Percentiles rank a stretch among this genome's conserved stretches.
phyloP scores from a whole-genome alignment of 371 early-diverging fungal species.

The Mucor mucedo region DNA sequence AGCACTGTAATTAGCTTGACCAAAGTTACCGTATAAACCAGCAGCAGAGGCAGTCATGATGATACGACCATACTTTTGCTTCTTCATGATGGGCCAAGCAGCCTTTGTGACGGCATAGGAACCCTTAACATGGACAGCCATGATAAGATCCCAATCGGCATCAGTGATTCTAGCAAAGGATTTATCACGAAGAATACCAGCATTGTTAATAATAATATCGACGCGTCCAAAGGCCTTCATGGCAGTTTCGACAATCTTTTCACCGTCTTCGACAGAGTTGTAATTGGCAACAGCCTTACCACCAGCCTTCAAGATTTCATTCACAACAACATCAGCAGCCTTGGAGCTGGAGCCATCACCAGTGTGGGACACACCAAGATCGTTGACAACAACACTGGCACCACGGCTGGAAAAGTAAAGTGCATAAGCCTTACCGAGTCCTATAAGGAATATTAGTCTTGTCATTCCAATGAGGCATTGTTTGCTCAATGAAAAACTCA shows the following conservation, averaged over 20 bases:
- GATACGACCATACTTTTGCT: slow-evolving; percentile 92
- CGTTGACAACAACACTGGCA: slow-evolving; percentile 89
- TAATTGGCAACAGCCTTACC: slow-evolving; percentile 98
- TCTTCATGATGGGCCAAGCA: slow-evolving; percentile 94
- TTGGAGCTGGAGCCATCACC: slow-evolving; percentile 77
- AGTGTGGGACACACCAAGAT: slow-evolving; percentile 85
- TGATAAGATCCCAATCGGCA: slow-evolving; percentile 94
- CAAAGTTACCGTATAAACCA: slow-evolving; percentile 99
- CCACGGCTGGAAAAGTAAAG: slow-evolving; percentile 90
- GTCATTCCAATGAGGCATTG: neutral
- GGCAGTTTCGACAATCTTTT: slow-evolving; percentile 96
- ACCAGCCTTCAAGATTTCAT: slow-evolving; percentile 89
- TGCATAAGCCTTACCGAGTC: slow-evolving; percentile 92
- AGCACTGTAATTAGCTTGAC: slow-evolving; percentile 95
- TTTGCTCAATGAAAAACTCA: slow-evolving; percentile 30
- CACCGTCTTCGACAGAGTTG: slow-evolving; percentile 96
- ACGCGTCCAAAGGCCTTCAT: slow-evolving; percentile 94
- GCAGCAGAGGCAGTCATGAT: slow-evolving; percentile 92
- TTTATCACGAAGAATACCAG: slow-evolving; percentile 96
- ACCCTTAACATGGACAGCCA: slow-evolving; percentile 92
- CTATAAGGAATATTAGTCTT: slow-evolving; percentile 31
- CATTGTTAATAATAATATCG: slow-evolving; percentile 97
- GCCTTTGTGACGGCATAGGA: slow-evolving; percentile 95
- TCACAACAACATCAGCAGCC: slow-evolving; percentile 96
- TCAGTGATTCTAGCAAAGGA: slow-evolving; percentile 96